Evolutionary conservation across 371 early-diverging fungal species (phyloP), one percentile per base, ranked within the genome.

Genomic region (Syncephalastrum contaminatum): DNA sequence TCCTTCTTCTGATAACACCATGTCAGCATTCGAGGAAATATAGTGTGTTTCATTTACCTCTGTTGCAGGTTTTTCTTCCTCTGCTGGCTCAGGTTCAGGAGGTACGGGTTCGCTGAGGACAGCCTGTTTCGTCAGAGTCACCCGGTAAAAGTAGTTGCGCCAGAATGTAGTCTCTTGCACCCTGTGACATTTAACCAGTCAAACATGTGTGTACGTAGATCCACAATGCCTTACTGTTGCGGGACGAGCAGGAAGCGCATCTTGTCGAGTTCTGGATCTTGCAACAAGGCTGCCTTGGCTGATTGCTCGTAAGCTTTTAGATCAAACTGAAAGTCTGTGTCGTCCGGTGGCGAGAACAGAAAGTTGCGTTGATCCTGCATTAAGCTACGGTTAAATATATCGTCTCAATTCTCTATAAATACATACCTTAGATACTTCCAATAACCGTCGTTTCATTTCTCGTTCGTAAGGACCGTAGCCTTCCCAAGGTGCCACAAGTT

Each of bases 101-200:
- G 58, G 49, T 5, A 30, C 36, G 36, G 36, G 36, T 30, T 30
- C 36, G 19, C 53, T 62, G 18, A 81, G 54, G 4, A 72, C 68
- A 6, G 79, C 62, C 48, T 86, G 85, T 48, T 86, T 86, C 25
- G 82, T 61, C 36, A 84, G 62, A 3, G 81, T 80, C 0, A 88
- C 85, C n/a, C 89, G 77, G 63, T 90, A 88, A 65, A 90, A 90
- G 55, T 90, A 90, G 53, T 88, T 90, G 53, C 74, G 66, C 89
- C 89, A 89, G 62, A 89, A 89, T 6, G 57, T 66, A 1, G 71
- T 67, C 30, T 89, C 90, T 14, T 72, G 73, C 1, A 89, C 77
- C 45, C 87, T 87, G 63, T 22, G n/a, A 40, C n/a, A 25, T 36
- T 25, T 25, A 25, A 5, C 25, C n/a, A n/a, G n/a, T n/a, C 2